Evolutionary conservation across 139 green algal genomes (phyloP).

Genomic region (Tetraselmis striata): DNA sequence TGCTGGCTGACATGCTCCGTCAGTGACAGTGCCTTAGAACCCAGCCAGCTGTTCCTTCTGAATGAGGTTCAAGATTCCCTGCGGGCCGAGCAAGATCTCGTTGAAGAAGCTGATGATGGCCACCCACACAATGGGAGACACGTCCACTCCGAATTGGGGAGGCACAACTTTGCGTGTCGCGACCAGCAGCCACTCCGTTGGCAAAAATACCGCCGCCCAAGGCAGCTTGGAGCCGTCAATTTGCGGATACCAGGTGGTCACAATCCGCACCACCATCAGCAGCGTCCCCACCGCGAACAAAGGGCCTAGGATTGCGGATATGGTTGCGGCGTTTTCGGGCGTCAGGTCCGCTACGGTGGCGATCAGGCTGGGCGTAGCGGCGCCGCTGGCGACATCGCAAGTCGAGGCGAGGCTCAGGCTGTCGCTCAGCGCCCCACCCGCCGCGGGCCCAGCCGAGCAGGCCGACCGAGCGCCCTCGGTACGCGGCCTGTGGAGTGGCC

Average conservation of each 20-base stretch:
- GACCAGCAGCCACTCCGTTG: conserved; percentile 87
- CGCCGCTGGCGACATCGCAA: too few species aligned
- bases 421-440: neutral
- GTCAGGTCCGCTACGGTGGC: conserved; percentile 26
- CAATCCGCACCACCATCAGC: conserved; percentile 89
- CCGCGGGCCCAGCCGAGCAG: neutral
- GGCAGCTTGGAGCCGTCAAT: conserved; percentile 79
- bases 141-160: conserved; percentile 88
- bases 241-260: conserved; percentile 85
- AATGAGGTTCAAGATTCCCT: conserved; percentile 82
- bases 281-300: conserved; percentile 65
- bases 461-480: too few species aligned
- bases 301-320: conserved; percentile 48
- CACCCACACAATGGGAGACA: conserved; percentile 92
- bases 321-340: conserved; percentile 24
- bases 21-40: conserved; percentile 8
- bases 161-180: conserved; percentile 71
- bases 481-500: too few species aligned
- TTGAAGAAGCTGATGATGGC: conserved; percentile 85
- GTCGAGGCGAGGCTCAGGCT: neutral
- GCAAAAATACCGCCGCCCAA: conserved; percentile 74
- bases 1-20: too few species aligned
- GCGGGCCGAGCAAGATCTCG: conserved; percentile 92
- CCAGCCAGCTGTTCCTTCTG: conserved; percentile 26
- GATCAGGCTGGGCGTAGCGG: neutral